A percentile compares a stretch with the other conserved stretches of the same genome.
Conservation (phyloP, 2,329 filamentous ascomycete species). For the Fusarium sterilihyphosum region DNA sequence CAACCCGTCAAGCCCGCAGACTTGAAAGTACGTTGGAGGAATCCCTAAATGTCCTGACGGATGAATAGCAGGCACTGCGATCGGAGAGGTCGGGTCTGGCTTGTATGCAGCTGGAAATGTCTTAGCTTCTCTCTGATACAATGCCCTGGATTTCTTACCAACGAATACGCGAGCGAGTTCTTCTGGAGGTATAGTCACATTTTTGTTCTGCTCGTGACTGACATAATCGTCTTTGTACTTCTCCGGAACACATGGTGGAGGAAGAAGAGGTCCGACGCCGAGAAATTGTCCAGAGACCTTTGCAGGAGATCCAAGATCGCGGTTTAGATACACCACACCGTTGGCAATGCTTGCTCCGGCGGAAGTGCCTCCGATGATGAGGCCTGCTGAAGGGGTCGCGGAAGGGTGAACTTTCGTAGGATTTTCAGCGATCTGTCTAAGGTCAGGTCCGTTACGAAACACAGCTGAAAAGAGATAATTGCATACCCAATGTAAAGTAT, state of each 20-base stretch:
- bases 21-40: neutral
- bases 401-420: neutral
- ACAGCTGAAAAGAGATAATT: fast-evolving
- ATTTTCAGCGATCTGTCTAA: neutral
- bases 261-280: neutral
- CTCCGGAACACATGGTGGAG: neutral
- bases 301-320: neutral
- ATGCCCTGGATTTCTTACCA: neutral
- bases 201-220: neutral
- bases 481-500: neutral
- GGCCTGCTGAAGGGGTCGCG: neutral
- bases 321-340: neutral
- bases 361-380: neutral
- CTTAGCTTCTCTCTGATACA: fast-evolving
- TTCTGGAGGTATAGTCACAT: neutral
- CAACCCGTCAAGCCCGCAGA: neutral
- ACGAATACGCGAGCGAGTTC: neutral
- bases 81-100: neutral
- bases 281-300: neutral
- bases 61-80: neutral
- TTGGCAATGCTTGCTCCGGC: neutral
- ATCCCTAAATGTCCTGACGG: neutral
- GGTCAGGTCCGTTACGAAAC: neutral
- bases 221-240: neutral
- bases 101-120: neutral